Evolutionary conservation across 768 basidiomycete species (phyloP), one percentile per base, ranked within the genome.

Genomic region (Podaxis rugospora): DNA sequence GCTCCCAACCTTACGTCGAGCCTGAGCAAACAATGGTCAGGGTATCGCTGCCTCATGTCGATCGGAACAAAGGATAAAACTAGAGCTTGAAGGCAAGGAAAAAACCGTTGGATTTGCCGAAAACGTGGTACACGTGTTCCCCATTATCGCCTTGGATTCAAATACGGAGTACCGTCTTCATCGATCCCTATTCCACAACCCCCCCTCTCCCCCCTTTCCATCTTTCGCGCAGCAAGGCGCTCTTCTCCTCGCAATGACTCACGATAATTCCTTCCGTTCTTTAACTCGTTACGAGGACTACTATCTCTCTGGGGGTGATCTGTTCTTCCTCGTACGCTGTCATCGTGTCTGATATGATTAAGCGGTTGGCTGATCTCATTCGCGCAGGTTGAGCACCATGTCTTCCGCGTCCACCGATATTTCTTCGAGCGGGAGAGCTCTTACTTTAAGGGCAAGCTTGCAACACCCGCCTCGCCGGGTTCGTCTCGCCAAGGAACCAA

Each of bases 381-480:
- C 49, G 44, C 37, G 46, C 57, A 89, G 87, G 83, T 83, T 14
- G 84, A 86, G 51, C 78, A 84, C 57, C 70, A 75, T 3, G 71
- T 82, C 0, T 89, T 86, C 63, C 73, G 80, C 0, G 76, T 90
- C 0, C 87, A 88, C 61, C 76, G 81, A 0, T 84, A 81, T 47
- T 87, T 88, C 52, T 86, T 90, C 40, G 76, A 78, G n/a, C 74
- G 87, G 0, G 86, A 90, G 55, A 88, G 86, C 0, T 53, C 70
- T 0, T 76, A 72, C 32, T 87, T 88, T 68, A 69, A 68, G 9
- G 68, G 70, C 0, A 72, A 76, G 53, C 58, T 83, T 40, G 62
- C 66, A 4, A 51, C 58, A 16, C 71, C 78, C 5, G 66, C 70
- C 3, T 66, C 70, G 5, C 68, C 75, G 21, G 74, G 74, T 5